Evolutionary conservation across 1,284 basidiomycete genomes (phyloP), one percentile per base, ranked within the genome.

Genomic region (Hemileia vastatrix): DNA sequence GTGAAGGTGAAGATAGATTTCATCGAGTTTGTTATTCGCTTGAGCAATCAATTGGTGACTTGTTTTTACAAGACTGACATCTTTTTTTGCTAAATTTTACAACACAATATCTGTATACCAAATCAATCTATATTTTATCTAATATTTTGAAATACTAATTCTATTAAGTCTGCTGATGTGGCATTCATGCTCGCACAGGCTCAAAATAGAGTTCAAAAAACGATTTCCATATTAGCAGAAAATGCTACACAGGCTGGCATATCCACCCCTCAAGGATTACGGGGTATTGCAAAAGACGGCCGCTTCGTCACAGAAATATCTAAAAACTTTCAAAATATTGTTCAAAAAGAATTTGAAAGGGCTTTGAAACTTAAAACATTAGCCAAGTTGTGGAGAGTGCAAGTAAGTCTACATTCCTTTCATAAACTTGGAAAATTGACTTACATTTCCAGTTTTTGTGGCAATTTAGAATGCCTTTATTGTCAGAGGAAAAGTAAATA

Each of bases 361-460:
- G 54, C 61, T 33, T 44, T 63, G 19, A 63, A 63, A 33, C 27
- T 63, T 11, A 63, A 63, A 52, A 48, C 54, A 8, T 40, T 63
- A 32, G 61, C 61, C 1, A 63, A 63, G 9, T 57, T 63, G 43
- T 63, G 61, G 61, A 57, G 61, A 52, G 45, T 63, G 3, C 61
- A 63, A 21, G 61, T 63, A 19, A 51, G 54, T 13, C 51, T n/a
- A n/a, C n/a, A 27, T 24, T 32, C 13, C 27, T 6, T 11, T 32
- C 9, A 53, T 8, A 40, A 43, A 15, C 18, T 9, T 53, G 23
- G n/a, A 53, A 43, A 43, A 43, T n/a, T 43, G 40, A 43, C 9
- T 43, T 43, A 40, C 18, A 15, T 23, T 44, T 19, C 6, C 45
- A n/a, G 19, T 32, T 21, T 6, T 18, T 27, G 49, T 8, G 40